Conservation (phyloP, 2,329 filamentous ascomycete genomes). For the Apiospora aurea region DNA sequence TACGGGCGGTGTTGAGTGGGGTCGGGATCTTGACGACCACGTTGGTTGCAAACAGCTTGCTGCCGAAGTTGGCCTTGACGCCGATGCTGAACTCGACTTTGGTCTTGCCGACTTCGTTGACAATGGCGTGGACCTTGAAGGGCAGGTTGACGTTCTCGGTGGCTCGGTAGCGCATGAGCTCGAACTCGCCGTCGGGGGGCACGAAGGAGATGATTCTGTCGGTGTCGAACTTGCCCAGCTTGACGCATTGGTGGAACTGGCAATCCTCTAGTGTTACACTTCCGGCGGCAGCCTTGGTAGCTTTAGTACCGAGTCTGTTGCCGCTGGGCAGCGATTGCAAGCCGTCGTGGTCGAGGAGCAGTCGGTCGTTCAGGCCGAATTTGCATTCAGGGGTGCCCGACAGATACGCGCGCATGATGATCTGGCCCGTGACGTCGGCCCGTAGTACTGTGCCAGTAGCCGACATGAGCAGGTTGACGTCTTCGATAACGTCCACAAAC, state of each 20-base stretch:
- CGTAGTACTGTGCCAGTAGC: conserved; percentile 93
- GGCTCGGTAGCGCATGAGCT: conserved; percentile 97
- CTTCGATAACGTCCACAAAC: conserved; percentile 98
- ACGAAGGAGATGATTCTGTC: conserved; percentile 98
- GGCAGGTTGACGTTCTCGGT: conserved; percentile 98
- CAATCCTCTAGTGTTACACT: conserved; percentile 97
- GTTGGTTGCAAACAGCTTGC: conserved; percentile 96
- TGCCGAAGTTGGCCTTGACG: conserved; percentile 94
- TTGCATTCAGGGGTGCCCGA: conserved; percentile 98
- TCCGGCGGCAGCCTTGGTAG: conserved; percentile 92
- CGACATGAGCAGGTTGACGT: conserved; percentile 99
- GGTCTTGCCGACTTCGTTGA: conserved; percentile 94
- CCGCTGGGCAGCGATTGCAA: conserved; percentile 72
- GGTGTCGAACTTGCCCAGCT: conserved; percentile 94
- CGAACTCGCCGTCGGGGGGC: conserved; percentile 96
- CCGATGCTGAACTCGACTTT: conserved; percentile 99
- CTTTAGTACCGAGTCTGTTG: conserved; percentile 82
- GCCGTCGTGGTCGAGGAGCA: conserved; percentile 83
- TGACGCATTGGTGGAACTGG: conserved; percentile 98
- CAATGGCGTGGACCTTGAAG: conserved; percentile 98
- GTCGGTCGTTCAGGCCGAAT: conserved; percentile 94
- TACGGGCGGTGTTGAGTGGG: conserved; percentile 93
- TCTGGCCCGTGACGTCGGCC: conserved; percentile 95
- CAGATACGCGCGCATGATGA: conserved; percentile 98
- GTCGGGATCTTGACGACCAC: conserved; percentile 94